These are phyloP conservation scores for Trichoderma sp. DNA, from an alignment of 2,329 filamentous ascomycete genomes.

Conservation along the genomic window DNA sequence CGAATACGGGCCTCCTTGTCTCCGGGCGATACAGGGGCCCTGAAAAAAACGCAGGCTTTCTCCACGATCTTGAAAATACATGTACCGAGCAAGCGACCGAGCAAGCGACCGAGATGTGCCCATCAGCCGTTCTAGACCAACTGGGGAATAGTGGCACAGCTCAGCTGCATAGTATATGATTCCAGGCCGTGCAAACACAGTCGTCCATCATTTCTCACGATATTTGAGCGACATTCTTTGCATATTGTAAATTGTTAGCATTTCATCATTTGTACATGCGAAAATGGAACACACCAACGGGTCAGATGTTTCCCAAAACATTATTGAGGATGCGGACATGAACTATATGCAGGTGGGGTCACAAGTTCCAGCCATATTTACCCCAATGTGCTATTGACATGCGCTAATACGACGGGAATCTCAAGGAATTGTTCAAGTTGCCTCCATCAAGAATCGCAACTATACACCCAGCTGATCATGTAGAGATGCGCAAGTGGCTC, in stretches of 20 bases:
- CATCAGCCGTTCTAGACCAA: neutral
- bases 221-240: neutral
- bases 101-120: neutral
- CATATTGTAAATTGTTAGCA: neutral
- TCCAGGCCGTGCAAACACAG: neutral
- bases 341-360: neutral
- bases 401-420: neutral
- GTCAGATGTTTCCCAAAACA: neutral
- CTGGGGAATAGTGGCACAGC: neutral
- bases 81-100: neutral
- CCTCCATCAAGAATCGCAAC: neutral
- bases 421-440: neutral
- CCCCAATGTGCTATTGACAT: neutral
- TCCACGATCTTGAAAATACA: neutral
- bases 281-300: neutral
- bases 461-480: neutral
- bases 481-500: neutral
- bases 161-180: neutral
- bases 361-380: neutral
- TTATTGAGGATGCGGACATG: neutral
- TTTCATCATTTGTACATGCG: neutral
- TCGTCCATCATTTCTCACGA: neutral
- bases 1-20: neutral
- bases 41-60: neutral
- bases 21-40: neutral